These are phyloP conservation scores for Leucosporidium creatinivorum DNA, from an alignment of 768 basidiomycete genomes.

Conservation along the genomic window DNA sequence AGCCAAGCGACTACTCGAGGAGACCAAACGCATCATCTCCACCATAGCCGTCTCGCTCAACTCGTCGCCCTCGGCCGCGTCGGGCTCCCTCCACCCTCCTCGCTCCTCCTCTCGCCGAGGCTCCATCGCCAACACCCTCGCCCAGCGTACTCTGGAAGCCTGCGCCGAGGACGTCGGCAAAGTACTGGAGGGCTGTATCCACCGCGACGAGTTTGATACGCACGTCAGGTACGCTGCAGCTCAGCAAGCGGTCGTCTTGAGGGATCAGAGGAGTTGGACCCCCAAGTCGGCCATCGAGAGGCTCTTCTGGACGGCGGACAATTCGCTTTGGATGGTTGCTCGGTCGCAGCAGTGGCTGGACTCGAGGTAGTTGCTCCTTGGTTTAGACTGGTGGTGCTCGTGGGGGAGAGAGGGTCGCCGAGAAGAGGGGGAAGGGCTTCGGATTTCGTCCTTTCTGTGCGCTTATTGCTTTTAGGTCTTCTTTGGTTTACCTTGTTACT, in stretches of 20 bases:
- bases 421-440: too few species aligned
- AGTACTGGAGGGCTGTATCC: constrained; percentile 77
- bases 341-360: constrained; percentile 22
- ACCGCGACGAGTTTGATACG: constrained; percentile 83
- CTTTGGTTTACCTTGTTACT: too few species aligned
- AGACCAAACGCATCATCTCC: constrained; percentile 76
- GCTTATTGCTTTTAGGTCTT: too few species aligned
- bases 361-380: not conserved
- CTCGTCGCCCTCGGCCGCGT: not conserved
- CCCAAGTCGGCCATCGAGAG: constrained; percentile 82
- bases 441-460: too few species aligned
- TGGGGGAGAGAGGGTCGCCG: too few species aligned
- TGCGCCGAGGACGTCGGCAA: constrained; percentile 81
- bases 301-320: constrained; percentile 86
- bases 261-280: constrained; percentile 95
- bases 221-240: constrained; percentile 94
- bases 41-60: constrained; percentile 51
- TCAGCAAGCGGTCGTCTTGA: constrained; percentile 96
- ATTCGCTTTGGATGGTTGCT: constrained; percentile 66
- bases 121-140: constrained; percentile 13
- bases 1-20: constrained; percentile 64
- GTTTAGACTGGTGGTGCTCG: too few species aligned
- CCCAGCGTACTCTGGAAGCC: constrained; percentile 62
- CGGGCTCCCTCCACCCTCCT: not conserved
- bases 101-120: not conserved